Base-by-base conservation (phyloP, 78 protist species). In the Dictyostelium capitatum region DNA sequence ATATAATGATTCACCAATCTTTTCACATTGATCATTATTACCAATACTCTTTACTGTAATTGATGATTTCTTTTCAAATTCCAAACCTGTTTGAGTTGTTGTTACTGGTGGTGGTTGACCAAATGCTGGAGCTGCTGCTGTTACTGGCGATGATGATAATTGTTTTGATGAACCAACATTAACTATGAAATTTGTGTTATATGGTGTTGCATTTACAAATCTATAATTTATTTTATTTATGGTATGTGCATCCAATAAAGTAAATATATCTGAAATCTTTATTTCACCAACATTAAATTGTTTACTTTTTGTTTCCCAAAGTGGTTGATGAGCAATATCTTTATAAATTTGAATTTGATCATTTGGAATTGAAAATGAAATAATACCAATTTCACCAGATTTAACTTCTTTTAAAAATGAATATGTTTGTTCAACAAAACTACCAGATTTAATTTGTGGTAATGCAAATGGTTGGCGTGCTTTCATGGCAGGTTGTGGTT, bases 241-340 rank as follows among this genome's bases (percentile, higher is more conserved):
- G 15, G 75, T 32, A 14, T 67, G 47, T 30, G 48, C 15, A 4
- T 67, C 75, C 17, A 67, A 32, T 6, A 67, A 12, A 6, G 75
- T 67, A 37, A 67, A 67, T 14, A 67, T 32, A 30, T 17, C 30
- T 67, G 75, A 67, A 28, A 67, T 5, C 37, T 67, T 67, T 15
- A 67, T 67, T 12, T 67, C 23, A 15, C 17, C 17, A 20, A 67
- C 15, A 67, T 32, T 32, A 28, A 12, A 30, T 17, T 67, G 47
- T 32, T 67, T 67, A 14, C 1, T 19, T 67, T 32, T 67, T 0
- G 75, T 67, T 25, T 67, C 50, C 28, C 15, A 32, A 30, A 67
- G 32, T 32, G 75, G 43, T 67, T 67, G 75, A 32, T 67, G 75
- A 30, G 43, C 75, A 15, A 67, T 15, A 67, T 67, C 75, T 67